Evolutionary conservation across 306 rosid genomes (phyloP).

Genomic region (Psophocarpus tetragonolobus): DNA sequence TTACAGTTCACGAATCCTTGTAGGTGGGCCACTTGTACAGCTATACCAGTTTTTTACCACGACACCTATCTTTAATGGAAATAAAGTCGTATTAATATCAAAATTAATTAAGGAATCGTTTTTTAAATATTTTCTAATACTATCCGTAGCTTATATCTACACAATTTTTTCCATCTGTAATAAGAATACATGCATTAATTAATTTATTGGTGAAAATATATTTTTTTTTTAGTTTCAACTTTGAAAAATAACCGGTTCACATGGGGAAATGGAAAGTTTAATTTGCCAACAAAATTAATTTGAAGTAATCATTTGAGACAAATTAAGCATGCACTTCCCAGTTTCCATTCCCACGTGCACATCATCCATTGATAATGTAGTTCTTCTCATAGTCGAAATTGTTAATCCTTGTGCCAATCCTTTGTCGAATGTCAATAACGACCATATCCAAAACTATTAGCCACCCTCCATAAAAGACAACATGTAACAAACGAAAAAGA

Average conservation of each 20-base stretch:
- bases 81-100: background rate
- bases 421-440: background rate
- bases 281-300: background rate
- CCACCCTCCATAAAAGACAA: constrained; percentile 15
- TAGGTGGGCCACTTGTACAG: background rate
- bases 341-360: background rate
- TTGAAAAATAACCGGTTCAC: background rate
- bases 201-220: background rate
- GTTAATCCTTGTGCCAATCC: background rate
- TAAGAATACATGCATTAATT: background rate
- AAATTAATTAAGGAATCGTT: background rate
- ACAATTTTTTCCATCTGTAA: background rate
- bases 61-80: background rate
- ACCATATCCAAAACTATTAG: constrained; percentile 19
- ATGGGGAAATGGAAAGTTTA: background rate
- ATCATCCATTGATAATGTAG: background rate
- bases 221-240: no score
- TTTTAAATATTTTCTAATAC: background rate
- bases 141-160: background rate
- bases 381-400: background rate
- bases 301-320: background rate
- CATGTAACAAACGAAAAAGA: background rate
- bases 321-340: background rate
- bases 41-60: background rate
- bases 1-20: background rate